Evolutionary conservation across 2,329 filamentous ascomycete species (phyloP).

Genomic region (Xylaria sp.): DNA sequence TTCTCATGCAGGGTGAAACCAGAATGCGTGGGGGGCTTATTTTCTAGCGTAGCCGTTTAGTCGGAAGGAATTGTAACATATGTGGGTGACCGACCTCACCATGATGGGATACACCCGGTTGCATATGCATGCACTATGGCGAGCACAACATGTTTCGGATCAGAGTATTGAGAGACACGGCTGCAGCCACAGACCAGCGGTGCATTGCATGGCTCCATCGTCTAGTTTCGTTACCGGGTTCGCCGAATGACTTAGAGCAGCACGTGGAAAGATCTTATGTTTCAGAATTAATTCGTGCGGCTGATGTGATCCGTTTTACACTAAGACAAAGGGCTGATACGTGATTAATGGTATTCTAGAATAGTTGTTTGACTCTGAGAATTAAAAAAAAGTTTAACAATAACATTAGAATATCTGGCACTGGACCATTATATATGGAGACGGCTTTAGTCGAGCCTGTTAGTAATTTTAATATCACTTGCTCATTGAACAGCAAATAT

Average conservation of each 20-base stretch:
- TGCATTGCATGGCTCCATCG: conserved; percentile 17
- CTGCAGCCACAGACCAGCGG: conserved; percentile 20
- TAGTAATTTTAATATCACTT: too few species aligned
- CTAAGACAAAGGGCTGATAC: neutral
- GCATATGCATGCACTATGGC: conserved; percentile 36
- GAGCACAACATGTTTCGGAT: conserved; percentile 8
- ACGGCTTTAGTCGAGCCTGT: too few species aligned
- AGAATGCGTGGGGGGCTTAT: neutral
- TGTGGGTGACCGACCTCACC: neutral
- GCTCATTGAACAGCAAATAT: neutral
- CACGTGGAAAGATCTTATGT: conserved; percentile 15
- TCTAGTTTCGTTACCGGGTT: conserved; percentile 1
- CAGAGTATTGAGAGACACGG: conserved; percentile 16
- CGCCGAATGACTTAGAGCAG: conserved; percentile 1
- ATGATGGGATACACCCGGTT: conserved; percentile 4
- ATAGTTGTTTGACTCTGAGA: too few species aligned
- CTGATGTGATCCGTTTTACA: too few species aligned
- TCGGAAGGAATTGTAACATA: neutral
- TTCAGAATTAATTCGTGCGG: neutral
- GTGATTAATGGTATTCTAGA: neutral
- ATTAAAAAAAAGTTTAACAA: too few species aligned
- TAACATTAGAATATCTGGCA: too few species aligned
- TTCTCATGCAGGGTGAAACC: neutral
- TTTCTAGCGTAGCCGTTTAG: neutral
- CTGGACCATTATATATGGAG: too few species aligned